Base-by-base conservation (phyloP, 2,329 filamentous ascomycete species). In the Colletotrichum neosansevieriae region DNA sequence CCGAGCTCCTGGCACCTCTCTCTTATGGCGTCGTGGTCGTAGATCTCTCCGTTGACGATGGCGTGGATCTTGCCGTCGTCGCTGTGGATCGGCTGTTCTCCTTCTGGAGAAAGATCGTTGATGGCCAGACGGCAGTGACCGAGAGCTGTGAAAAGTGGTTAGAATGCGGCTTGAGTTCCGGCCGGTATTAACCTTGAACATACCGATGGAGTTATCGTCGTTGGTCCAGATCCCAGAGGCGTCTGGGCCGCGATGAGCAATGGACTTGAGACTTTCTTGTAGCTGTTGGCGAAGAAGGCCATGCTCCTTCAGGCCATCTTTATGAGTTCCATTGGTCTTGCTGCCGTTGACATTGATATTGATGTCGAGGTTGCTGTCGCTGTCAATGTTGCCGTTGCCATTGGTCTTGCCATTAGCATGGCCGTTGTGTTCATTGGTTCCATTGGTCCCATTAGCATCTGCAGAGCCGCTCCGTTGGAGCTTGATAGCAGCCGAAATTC, bases 1-100 rank as follows among this genome's bases (percentile, higher is more conserved):
- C 74, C 72, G 56, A 77, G 77, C 2, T 78, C 67, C 2, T 73
- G 65, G n/a, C 83, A 74, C 11, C 79, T 72, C 6, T 71, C 71
- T 24, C 84, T 79, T 12, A 86, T 78, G 11, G 75, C 72, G 56
- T 86, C 83, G 65, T 83, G 79, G 71, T 86, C 84, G 73, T 89
- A 89, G n/a, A 89, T 79, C 73, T 89, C 86, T 32, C 87, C 86
- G 66, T 87, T 88, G 24, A 89, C 84, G n/a, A 89, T 82, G 2
- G 85, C 85, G 73, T 88, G 85, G 17, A 89, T 61, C 42, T 64
- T 45, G 36, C 29, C 47, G 29, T 80, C 75, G 10, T 72, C 64
- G 69, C 78, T 76, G 60, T 82, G 79, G 51, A 85, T 74, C 2
- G 85, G 86, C 70, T 87, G 86, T 4, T 74, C 73, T 2, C 82